A percentile compares a stretch with the other conserved stretches of the same genome.
Conservation (phyloP, 2,329 filamentous ascomycete genomes). For the Blumeria graminis region DNA sequence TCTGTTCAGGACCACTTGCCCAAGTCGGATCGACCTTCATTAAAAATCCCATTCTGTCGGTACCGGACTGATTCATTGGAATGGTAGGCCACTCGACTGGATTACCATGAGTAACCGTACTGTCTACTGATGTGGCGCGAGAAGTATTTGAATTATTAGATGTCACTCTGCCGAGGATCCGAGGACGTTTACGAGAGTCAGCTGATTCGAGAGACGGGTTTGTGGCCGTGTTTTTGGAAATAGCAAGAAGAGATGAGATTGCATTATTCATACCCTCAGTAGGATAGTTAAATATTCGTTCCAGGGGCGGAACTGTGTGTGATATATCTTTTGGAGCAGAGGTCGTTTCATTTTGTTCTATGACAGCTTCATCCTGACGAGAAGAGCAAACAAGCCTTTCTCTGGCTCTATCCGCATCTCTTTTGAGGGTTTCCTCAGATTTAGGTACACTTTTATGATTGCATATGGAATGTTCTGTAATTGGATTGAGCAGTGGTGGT, state of each 20-base stretch:
- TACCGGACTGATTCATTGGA: constrained; percentile 3
- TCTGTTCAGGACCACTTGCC: constrained; percentile 4
- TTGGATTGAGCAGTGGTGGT: neutral
- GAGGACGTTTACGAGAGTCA: constrained; percentile 12
- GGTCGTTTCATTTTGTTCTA: constrained; percentile 6
- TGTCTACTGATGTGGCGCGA: constrained; percentile 18
- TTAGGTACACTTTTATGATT: neutral
- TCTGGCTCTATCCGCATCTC: neutral
- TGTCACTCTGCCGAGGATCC: constrained; percentile 30
- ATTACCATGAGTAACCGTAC: constrained; percentile 13
- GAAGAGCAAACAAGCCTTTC: neutral
- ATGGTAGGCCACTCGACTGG: constrained; percentile 10
- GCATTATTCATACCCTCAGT: constrained; percentile 9
- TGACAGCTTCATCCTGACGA: neutral
- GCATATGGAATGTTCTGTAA: neutral
- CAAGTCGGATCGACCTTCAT: constrained; percentile 7
- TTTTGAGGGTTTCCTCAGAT: neutral
- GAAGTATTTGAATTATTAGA: constrained; percentile 29
- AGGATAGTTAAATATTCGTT: constrained; percentile 5
- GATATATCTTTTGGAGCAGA: constrained; percentile 10
- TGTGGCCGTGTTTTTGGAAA: constrained; percentile 8
- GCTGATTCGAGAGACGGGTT: constrained; percentile 5
- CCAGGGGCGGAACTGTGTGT: constrained; percentile 7
- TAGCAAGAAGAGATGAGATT: constrained; percentile 13
- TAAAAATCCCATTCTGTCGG: constrained; percentile 9